Base-by-base conservation (phyloP, 768 basidiomycete genomes). In the Kwoniella botswanensis region DNA sequence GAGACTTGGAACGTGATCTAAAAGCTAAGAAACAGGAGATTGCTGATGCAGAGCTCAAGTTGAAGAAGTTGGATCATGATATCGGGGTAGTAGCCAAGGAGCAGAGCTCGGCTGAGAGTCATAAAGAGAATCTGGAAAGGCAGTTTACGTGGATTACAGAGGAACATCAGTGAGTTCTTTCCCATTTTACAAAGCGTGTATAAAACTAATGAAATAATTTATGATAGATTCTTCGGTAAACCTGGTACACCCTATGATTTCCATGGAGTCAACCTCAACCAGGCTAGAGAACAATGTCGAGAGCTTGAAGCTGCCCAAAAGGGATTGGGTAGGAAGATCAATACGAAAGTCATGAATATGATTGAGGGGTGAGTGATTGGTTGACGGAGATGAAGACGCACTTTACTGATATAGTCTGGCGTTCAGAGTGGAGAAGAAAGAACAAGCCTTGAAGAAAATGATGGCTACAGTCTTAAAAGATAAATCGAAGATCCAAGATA, bases 301-400 rank as follows among this genome's bases (percentile, higher is more conserved):
- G 92, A 93, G 76, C 86, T 98, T 12, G 90, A 93, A 74, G 86
- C 88, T 21, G 86, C 89, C 57, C 93, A 93, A 80, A 91, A 90
- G 76, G 89, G 90, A 22, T 90, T 93, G 90, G 95, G 94, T 86
- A 93, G 94, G 86, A 97, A 95, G 83, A 87, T 98, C 78, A 98
- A 99, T 76, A 90, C 91, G 3, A 97, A 96, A 83, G 94, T 94
- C 57, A 89, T 97, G 86, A 93, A 91, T 76, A 95, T 95, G 92
- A 93, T 98, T 61, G 96, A 97, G 74, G 91, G 88, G 94, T 97
- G 72, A 70, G 90, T 35, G 35, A 35, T 9, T 11, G 26, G 4
- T 26, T n/a, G 29, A 26, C 26, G 26, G 26, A 26, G 26, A 26
- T 26, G 26, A 26, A 2, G 26, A 4, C 4, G 3, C 26, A 26